Conservation (phyloP, 176 grass and related monocot genomes). For the Musa beccarii region DNA sequence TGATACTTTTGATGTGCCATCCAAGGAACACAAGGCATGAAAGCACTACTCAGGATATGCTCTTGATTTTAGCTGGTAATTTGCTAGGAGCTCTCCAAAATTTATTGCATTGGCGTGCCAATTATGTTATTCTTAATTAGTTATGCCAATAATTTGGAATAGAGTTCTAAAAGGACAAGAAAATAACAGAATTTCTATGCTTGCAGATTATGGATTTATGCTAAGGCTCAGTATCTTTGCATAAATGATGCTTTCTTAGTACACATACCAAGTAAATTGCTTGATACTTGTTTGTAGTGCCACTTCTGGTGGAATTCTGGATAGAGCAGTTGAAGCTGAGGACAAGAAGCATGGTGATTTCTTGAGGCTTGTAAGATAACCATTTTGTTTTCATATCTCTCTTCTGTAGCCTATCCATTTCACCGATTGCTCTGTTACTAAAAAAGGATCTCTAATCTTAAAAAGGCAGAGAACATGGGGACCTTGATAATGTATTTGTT, state of each 20-base stretch:
- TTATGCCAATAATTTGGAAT: too few relatives aligned
- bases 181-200: too few relatives aligned
- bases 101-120: background rate
- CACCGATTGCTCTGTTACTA: background rate
- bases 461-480: background rate
- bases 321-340: conserved; percentile 71
- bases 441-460: conserved; percentile 1
- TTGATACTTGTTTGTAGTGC: conserved; percentile 37
- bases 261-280: background rate
- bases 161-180: too few relatives aligned
- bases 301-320: conserved; percentile 81
- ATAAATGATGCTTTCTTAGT: background rate
- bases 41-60: too few relatives aligned
- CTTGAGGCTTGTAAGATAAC: conserved; percentile 60
- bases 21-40: too few relatives aligned
- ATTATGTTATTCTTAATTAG: too few relatives aligned
- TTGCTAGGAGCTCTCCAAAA: background rate
- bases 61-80: background rate
- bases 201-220: background rate
- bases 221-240: conserved; percentile 1
- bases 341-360: conserved; percentile 84
- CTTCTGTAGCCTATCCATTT: background rate
- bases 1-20: background rate
- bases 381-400: background rate
- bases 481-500: background rate